phyloP scores from a whole-genome alignment of 1,284 basidiomycete genomes.

The Apiotrichum gamsii region DNA sequence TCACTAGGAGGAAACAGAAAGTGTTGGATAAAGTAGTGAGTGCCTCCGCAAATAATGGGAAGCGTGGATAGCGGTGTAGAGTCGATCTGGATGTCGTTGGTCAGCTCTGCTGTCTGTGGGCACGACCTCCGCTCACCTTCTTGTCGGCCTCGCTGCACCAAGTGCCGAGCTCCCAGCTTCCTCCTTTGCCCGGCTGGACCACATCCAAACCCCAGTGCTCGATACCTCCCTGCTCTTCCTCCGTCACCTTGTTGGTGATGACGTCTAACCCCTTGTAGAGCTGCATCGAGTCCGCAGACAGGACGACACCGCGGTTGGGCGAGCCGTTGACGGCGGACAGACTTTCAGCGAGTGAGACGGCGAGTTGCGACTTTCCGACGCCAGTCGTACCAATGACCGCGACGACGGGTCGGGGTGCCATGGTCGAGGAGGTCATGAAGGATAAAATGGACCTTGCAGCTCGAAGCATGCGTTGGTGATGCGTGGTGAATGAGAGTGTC shows the following conservation, averaged over 20 bases:
- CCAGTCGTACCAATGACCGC: conserved; percentile 92
- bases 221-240: conserved; percentile 68
- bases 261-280: conserved; percentile 89
- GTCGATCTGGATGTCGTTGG: conserved; percentile 2
- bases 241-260: conserved; percentile 89
- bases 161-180: conserved; percentile 60
- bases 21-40: conserved; percentile 96
- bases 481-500: too few species aligned
- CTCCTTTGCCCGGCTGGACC: conserved; percentile 76
- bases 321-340: conserved; percentile 2
- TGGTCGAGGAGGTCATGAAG: too few species aligned
- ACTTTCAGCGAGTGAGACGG: conserved; percentile 72
- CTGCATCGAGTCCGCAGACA: conserved; percentile 98
- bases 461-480: too few species aligned
- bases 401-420: conserved; percentile 45
- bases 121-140: conserved; percentile 52
- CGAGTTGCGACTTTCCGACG: conserved; percentile 91
- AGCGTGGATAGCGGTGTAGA: conserved; percentile 41
- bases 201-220: conserved; percentile 86
- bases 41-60: conserved; percentile 90
- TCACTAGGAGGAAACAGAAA: conserved; percentile 62
- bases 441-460: too few species aligned
- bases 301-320: conserved; percentile 49
- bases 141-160: conserved; percentile 72
- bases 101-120: neutral